These are phyloP conservation scores for Lasiodiplodia sp. DNA, from an alignment of 2,329 filamentous ascomycete species.

Conservation along the genomic window DNA sequence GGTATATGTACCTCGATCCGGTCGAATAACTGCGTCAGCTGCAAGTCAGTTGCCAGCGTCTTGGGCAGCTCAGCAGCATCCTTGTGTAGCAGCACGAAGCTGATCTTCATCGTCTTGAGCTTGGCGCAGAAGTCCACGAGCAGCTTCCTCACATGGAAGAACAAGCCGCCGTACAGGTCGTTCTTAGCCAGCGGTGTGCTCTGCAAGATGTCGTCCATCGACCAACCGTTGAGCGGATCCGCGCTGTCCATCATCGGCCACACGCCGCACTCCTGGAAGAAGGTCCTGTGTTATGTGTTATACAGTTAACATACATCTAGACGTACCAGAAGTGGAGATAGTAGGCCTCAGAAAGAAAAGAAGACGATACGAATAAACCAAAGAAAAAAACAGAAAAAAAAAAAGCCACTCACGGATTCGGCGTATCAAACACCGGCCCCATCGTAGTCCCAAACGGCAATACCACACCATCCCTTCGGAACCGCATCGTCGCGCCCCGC, in stretches of 20 bases:
- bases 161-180: constrained; percentile 52
- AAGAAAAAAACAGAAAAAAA: too few species aligned
- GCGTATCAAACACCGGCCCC: constrained; percentile 41
- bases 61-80: constrained; percentile 33
- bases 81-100: constrained; percentile 41
- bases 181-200: constrained; percentile 35
- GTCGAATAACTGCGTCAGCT: constrained; percentile 37
- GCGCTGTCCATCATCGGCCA: constrained; percentile 52
- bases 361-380: too few species aligned
- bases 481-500: constrained; percentile 41
- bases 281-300: constrained; percentile 33
- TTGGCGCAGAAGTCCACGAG: constrained; percentile 43
- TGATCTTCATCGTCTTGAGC: constrained; percentile 34
- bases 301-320: too few species aligned
- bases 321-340: too few species aligned
- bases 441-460: constrained; percentile 49
- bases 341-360: too few species aligned
- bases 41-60: not conserved
- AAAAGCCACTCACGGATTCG: constrained; percentile 49
- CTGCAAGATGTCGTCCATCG: constrained; percentile 38
- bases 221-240: constrained; percentile 51
- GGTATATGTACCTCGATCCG: constrained; percentile 45
- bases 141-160: constrained; percentile 42
- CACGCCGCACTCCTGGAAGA: constrained; percentile 39
- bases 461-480: constrained; percentile 50